Evolutionary conservation across 768 basidiomycete genomes (phyloP), one percentile per base, ranked within the genome.

Genomic region (Coprinopsis sp.): DNA sequence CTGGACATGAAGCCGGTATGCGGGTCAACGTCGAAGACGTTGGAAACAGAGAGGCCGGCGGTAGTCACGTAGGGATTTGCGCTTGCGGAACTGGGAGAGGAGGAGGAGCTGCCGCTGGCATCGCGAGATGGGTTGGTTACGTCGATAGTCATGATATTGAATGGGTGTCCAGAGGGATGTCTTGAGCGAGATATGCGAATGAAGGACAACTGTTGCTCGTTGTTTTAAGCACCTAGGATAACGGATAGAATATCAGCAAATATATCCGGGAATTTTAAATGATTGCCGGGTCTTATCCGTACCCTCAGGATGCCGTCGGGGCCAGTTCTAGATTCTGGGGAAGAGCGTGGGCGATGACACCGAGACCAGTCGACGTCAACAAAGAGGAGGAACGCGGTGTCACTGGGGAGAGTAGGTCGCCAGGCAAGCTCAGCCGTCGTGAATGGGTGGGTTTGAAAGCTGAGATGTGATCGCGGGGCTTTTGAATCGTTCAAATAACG

Each of bases 1-100:
- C 87, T 84, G 2, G 94, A 88, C 80, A 97, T 84, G 64, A 98
- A 97, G 0, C 95, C 94, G 0, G 91, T 91, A 13, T 81, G 72
- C 8, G 85, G 83, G 61, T 94, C 91, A 50, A 98, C 88, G 61
- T 97, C 92, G 70, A 91, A 98, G 66, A 89, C 87, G 52, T 87
- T 83, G 2, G 82, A 81, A 8, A 49, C 50, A 79, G 81, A 45
- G 79, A 74, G 12, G 81, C 78, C 31, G 39, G 36, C 43, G 14
- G 38, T 37, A 19, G 19, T 28, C 2, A 14, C 19, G 25, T 24
- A 34, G 31, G 22, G n/a, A 33, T 29, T 38, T 13, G 45, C 36
- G 33, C 24, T 44, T 22, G 42, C 30, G 33, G 33, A 1, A 34
- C 23, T 19, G 23, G 33, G 27, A 33, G 47, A 19, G 40, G 38